Base-by-base conservation (phyloP, 495 filamentous ascomycete genomes). In the Neurospora sp. region DNA sequence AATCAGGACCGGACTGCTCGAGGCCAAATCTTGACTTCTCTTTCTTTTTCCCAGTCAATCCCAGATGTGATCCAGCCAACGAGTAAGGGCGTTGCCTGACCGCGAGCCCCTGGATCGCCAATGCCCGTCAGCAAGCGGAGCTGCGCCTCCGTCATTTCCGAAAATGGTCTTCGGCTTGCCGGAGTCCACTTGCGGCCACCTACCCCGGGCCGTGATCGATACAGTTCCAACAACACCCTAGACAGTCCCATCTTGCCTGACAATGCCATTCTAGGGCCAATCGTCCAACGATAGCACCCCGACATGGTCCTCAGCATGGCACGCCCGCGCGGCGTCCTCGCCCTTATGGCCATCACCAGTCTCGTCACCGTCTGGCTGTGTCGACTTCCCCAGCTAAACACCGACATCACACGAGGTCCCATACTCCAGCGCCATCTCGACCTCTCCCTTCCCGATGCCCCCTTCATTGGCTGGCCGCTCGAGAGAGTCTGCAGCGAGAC, bases 381-480 rank as follows among this genome's bases (percentile, higher is more conserved):
- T 42, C 70, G 74, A 22, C 74, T 76, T 4, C 75, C 76, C 12
- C 75, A 74, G 48, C 72, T 77, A 37, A 61, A 48, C 42, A 39
- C 68, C 69, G 65, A 69, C 9, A 69, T 68, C 14, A 40, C 46
- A n/a, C 2, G 12, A 14, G 22, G 31, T 48, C 14, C 44, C 37
- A 38, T 27, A 12, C 35, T 69, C 41, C 61, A 20, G 6, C 73
- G 46, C 11, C 27, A 37, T 14, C 14, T 78, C 71, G 78, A 84
- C 71, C 80, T 84, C 27, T 84, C 82, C 14, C 73, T 68, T 22
- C 70, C 81, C 0, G 79, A 80, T 68, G 75, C 83, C 10, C 82
- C 82, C 0, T 85, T 85, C 74, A 75, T 86, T 68, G 68, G 79
- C 72, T 86, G 84, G 84, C 84, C 85, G 0, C 80, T 87, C 27